Percentiles rank a stretch among this genome's conserved stretches.
Conservation (phyloP, 2,329 filamentous ascomycete species). For the Neurospora sp. region DNA sequence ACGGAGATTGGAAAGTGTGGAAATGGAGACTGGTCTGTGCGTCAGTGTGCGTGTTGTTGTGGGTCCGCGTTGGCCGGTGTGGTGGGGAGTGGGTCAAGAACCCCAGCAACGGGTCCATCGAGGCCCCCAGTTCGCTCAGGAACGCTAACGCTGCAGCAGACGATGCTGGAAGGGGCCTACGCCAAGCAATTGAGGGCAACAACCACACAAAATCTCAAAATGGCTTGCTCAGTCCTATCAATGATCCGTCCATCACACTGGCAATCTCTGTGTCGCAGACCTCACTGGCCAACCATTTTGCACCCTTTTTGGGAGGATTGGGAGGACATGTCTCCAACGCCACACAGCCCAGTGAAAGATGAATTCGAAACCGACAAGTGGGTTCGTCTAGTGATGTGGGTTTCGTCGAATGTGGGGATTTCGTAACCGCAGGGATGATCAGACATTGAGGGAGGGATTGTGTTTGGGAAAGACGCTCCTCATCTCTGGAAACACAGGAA, state of each 20-base stretch:
- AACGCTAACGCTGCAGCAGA: not conserved
- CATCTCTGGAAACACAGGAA: not conserved
- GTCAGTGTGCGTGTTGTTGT: not conserved
- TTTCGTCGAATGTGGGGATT: not conserved
- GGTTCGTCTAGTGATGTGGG: not conserved
- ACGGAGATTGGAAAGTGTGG: not conserved
- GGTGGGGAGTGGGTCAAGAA: not conserved
- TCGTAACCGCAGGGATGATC: not conserved
- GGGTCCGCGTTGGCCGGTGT: not conserved
- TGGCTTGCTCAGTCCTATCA: not conserved
- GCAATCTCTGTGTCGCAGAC: not conserved
- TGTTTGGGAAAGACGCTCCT: not conserved
- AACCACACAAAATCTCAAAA: not conserved
- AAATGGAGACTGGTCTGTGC: not conserved
- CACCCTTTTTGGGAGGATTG: not conserved
- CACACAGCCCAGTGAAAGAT: not conserved
- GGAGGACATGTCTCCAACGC: not conserved
- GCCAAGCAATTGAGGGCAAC: not conserved
- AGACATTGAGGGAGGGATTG: not conserved
- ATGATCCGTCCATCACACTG: not conserved
- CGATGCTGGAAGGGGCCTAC: not conserved
- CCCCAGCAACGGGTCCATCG: not conserved
- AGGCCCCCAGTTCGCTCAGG: not conserved
- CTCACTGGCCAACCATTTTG: not conserved
- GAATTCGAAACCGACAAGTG: not conserved